Conservation (phyloP, 148 eudicot genomes). For the Mesembryanthemum crystallinum region DNA sequence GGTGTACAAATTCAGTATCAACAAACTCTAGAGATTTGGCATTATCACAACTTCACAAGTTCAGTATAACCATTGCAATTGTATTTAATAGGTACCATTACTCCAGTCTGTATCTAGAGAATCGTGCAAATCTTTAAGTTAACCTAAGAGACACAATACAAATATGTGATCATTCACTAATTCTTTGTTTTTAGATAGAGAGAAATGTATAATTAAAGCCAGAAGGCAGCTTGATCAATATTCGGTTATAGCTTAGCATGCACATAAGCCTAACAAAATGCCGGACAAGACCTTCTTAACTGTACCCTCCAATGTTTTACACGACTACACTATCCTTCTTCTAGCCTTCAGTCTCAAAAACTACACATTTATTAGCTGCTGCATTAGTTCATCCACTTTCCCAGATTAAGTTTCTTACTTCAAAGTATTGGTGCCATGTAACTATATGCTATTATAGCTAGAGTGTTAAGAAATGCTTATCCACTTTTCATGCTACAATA, state of each 20-base stretch:
- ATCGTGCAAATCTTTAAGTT: neutral
- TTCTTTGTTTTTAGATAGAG: no score
- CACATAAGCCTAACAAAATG: neutral
- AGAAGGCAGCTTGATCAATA: neutral
- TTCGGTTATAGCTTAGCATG: neutral
- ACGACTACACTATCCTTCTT: neutral
- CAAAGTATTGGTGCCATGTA: no score
- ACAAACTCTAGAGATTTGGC: neutral
- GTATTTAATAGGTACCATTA: neutral
- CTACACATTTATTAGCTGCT: neutral
- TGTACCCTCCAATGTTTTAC: neutral
- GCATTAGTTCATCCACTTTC: neutral
- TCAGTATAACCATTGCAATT: neutral
- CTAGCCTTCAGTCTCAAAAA: neutral
- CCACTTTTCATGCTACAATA: neutral
- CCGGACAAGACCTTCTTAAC: neutral
- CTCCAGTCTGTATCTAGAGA: neutral
- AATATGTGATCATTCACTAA: neutral
- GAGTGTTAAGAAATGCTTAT: neutral
- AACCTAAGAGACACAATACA: no score
- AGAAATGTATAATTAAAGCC: neutral
- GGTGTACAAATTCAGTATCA: neutral
- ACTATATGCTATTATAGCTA: neutral
- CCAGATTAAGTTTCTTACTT: neutral
- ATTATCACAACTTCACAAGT: neutral